Evolutionary conservation across 352 stramenopile species (phyloP), one percentile per base, ranked within the genome.

Genomic region (Phytophthora nicotianae): DNA sequence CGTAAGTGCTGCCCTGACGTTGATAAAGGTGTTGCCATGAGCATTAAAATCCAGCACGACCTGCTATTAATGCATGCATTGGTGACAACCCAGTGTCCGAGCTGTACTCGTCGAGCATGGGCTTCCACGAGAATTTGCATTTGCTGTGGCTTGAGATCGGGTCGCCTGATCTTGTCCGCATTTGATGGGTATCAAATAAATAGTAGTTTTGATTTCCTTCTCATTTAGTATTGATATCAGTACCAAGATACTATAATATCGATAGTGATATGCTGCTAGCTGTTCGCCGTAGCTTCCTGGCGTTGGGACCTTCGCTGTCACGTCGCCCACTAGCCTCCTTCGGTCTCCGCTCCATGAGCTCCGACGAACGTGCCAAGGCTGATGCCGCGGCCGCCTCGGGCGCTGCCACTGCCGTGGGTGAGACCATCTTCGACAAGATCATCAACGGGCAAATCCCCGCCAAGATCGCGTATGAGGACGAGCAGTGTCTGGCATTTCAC

Each of bases 391-490:
- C 78, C 8, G 49, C 57, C 2, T 48, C 40, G 64, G 42, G 58
- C 4, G 19, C 72, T 65, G 21, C 84, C 83, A 66, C 68, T 19
- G 66, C 62, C 43, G 81, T 79, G 13, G 83, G 90, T 5, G 81
- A 79, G 23, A 99, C 97, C 2, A 91, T 99, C 42, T 99, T 99
- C 75, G 97, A 99, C 78, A 99, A 99, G 74, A 99, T 99, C 71
- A 81, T 99, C 43, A 70, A 80, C 13, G 77, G 83, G 27, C 77
- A 98, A 27, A 99, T 99, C 58, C 96, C 97, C 5, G 91, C 97
- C 40, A 82, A 90, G 45, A 96, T 99, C 72, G 96, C 98, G 37
- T 98, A 97, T 66, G 94, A 99, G 68, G 94, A 99, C 77, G 93
- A 98, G 42, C 83, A 96, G 65, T 93, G 90, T 46, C 75, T 99